These are phyloP conservation scores for Funneliformis caledonium DNA, from an alignment of 371 early-diverging fungal genomes.

Conservation along the genomic window DNA sequence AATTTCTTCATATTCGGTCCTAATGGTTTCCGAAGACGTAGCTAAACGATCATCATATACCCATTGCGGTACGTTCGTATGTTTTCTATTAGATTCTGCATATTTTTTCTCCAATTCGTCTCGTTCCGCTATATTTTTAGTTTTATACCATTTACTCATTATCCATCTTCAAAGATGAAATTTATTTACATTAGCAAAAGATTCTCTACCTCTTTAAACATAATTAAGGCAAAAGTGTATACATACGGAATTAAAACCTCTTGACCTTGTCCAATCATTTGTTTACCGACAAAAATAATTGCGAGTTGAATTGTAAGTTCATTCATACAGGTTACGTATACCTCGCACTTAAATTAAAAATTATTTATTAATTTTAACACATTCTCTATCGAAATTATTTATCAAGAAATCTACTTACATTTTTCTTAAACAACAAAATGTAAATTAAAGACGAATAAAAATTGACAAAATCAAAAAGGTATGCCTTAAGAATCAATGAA, in stretches of 20 bases:
- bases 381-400: too few species aligned
- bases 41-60: conserved; percentile 54
- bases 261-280: conserved; percentile 50
- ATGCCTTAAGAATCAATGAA: conserved; percentile 55
- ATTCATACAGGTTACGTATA: conserved; percentile 51
- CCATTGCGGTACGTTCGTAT: conserved; percentile 49
- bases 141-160: conserved; percentile 43
- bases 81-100: conserved; percentile 11
- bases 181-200: neutral
- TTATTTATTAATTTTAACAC: too few species aligned
- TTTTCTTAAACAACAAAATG: conserved; percentile 45
- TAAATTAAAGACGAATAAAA: conserved; percentile 60
- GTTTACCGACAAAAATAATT: conserved; percentile 60
- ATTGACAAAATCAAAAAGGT: conserved; percentile 62
- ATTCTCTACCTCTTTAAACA: neutral
- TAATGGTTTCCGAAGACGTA: conserved; percentile 37
- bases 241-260: conserved; percentile 53
- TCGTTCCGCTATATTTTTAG: conserved; percentile 43
- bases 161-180: conserved; percentile 41
- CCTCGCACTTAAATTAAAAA: neutral
- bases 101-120: conserved; percentile 37
- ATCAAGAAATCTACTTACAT: too few species aligned
- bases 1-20: conserved; percentile 47
- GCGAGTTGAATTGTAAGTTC: conserved; percentile 60
- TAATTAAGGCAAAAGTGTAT: neutral